Evolutionary conservation across 495 filamentous ascomycete species (phyloP).

Genomic region (Aspergillus steynii): DNA sequence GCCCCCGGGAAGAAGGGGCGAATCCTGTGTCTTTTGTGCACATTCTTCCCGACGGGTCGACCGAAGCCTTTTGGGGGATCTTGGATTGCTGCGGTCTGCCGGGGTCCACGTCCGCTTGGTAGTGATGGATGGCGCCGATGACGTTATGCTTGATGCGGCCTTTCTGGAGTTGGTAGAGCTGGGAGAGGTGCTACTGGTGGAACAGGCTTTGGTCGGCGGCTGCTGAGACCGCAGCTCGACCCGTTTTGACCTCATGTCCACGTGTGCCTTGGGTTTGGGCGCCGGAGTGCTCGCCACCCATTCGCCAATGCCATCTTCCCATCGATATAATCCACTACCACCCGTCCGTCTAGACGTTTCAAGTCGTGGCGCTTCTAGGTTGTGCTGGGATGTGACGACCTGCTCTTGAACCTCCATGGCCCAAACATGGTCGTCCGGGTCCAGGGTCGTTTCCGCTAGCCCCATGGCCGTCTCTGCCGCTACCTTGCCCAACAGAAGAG

Average conservation of each 20-base stretch:
- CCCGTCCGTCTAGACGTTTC: slow-evolving; percentile 20
- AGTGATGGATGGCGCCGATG: slow-evolving; percentile 31
- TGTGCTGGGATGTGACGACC: slow-evolving; percentile 25
- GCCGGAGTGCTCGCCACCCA: slow-evolving; percentile 53
- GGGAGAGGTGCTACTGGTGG: slow-evolving; percentile 29
- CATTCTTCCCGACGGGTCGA: slow-evolving; percentile 6
- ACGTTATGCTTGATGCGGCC: slow-evolving; percentile 32
- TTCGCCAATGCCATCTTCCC: slow-evolving; percentile 58
- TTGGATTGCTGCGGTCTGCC: slow-evolving; percentile 15
- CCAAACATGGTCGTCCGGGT: slow-evolving; percentile 51
- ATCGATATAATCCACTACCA: slow-evolving; percentile 41
- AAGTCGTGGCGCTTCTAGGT: slow-evolving; percentile 7
- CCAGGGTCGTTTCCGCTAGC: slow-evolving; percentile 45
- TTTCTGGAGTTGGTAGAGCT: slow-evolving; percentile 20
- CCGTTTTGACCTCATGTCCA: slow-evolving; percentile 6
- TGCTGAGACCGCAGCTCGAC: slow-evolving; percentile 6
- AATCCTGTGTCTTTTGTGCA: slow-evolving; percentile 3
- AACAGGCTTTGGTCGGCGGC: slow-evolving; percentile 17
- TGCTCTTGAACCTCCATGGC: slow-evolving; percentile 47
- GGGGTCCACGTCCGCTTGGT: slow-evolving; percentile 24
- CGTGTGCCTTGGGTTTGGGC: slow-evolving; percentile 19
- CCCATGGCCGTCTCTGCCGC: slow-evolving; percentile 50
- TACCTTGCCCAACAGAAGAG: slow-evolving; percentile 37
- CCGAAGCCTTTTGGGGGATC: slow-evolving; percentile 32
- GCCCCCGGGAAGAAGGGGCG: slow-evolving; percentile 2